These are phyloP conservation scores for Rehmannia glutinosa DNA, from an alignment of 257 asterid species.

Conservation along the genomic window DNA sequence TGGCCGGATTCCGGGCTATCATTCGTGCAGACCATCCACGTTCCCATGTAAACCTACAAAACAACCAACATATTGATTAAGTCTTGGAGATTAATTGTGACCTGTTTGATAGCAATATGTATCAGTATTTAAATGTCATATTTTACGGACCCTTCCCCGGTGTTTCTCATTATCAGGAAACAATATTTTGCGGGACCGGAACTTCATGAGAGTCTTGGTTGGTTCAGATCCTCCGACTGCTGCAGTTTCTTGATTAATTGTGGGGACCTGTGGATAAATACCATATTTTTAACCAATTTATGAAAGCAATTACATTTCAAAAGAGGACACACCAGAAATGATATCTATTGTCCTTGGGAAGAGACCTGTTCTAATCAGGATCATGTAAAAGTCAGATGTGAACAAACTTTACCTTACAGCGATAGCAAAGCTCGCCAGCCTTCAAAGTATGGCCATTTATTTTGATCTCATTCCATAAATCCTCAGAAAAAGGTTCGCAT, in stretches of 20 bases:
- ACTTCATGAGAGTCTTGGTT: slow-evolving; percentile 36
- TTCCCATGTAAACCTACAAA: slow-evolving; percentile 36
- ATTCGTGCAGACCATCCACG: slow-evolving; percentile 30
- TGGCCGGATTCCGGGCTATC: slow-evolving; percentile 8
- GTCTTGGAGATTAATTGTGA: too few species aligned
- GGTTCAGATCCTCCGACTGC: slow-evolving; percentile 36
- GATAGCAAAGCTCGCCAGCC: slow-evolving; percentile 47
- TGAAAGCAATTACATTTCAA: neutral
- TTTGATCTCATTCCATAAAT: slow-evolving; percentile 49
- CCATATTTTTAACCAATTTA: neutral
- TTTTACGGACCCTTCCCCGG: slow-evolving; percentile 29
- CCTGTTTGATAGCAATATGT: neutral
- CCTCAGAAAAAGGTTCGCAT: slow-evolving; percentile 54
- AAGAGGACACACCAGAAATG: neutral
- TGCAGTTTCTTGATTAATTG: slow-evolving; percentile 59
- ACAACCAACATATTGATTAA: neutral
- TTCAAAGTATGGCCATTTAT: slow-evolving; percentile 37
- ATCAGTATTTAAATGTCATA: neutral
- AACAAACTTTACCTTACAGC: slow-evolving; percentile 74
- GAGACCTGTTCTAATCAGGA: slow-evolving; percentile 8
- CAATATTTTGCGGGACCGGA: slow-evolving; percentile 48
- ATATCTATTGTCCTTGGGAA: neutral
- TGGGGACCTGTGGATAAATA: slow-evolving; percentile 40
- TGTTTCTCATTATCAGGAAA: slow-evolving; percentile 41
- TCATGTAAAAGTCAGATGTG: too few species aligned